Conservation (phyloP, 495 filamentous ascomycete species). For the Hypoxylon lienhwacheense region DNA sequence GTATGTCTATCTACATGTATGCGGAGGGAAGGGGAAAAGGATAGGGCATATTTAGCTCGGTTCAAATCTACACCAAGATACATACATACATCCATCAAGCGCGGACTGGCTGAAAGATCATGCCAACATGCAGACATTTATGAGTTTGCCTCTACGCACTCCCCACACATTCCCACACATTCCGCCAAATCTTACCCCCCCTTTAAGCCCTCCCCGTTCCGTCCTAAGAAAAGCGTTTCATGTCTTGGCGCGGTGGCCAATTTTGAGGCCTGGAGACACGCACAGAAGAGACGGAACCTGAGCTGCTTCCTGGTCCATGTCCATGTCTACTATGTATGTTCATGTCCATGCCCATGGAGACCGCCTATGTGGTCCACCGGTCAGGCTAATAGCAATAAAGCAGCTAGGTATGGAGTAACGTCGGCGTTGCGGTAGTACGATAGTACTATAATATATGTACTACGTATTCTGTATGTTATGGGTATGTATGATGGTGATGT, state of each 20-base stretch:
- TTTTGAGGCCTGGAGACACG: constrained; percentile 25
- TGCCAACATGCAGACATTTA: constrained; percentile 29
- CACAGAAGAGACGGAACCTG: constrained; percentile 5
- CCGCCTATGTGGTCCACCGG: constrained; percentile 16
- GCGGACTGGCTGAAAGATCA: constrained; percentile 8
- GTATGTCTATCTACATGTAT: no score
- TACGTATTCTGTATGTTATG: no score
- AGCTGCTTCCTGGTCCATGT: constrained; percentile 18
- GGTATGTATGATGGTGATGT: constrained; percentile 13
- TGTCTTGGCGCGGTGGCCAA: constrained; percentile 34
- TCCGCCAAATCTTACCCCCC: constrained; percentile 33
- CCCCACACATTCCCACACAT: constrained; percentile 38
- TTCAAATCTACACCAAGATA: neutral
- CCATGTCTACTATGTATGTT: no score
- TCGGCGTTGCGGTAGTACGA: no score
- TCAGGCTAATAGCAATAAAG: constrained; percentile 31
- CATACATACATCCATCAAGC: neutral
- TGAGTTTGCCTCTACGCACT: constrained; percentile 27
- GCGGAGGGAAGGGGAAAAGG: no score
- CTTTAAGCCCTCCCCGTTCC: constrained; percentile 9
- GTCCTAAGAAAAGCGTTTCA: constrained; percentile 29
- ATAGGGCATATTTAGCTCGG: constrained; percentile 14
- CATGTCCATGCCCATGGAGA: constrained; percentile 20
- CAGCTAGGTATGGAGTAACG: no score
- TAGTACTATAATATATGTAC: no score